Evolutionary conservation across 2,329 filamentous ascomycete genomes (phyloP), one percentile per base, ranked within the genome.

Genomic region (Verticillium zaregamsianum): DNA sequence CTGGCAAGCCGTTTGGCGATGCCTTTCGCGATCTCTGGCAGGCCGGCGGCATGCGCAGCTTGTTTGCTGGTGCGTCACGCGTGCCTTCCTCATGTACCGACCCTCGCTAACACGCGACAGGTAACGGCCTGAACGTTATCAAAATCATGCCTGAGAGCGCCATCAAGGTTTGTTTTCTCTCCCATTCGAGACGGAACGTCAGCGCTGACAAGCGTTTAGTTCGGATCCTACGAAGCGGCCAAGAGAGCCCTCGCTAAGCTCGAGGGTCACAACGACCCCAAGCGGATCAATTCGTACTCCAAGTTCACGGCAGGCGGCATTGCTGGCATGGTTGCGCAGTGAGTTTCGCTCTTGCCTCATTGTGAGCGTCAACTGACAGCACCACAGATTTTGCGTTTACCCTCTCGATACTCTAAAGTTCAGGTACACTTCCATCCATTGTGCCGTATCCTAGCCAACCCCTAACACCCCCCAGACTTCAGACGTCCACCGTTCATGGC

Each of bases 131-230:
- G 68, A 99, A 99, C 69, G 93, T 99, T 3, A 76, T 97, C 71
- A 99, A 99, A 76, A 95, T 99, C 64, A 97, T 98, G 92, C 95
- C 95, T 0, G 95, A 99, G 78, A 97, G 94, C 32, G 94, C 95
- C 31, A 97, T 99, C 73, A 96, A 97, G 69, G 79, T 81, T 71
- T 40, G 68, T 68, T 58, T n/a, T 45, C 17, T n/a, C 45, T 9
- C n/a, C n/a, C 5, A 7, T 59, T 28, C 37, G 57, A 15, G 15
- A 9, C 32, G 23, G 56, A 58, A 23, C 32, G 54, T 7, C 25
- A 15, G 25, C 32, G 28, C 54, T 55, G 14, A 32, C 15, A n/a
- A n/a, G 54, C 9, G 45, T n/a, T n/a, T 59, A 82, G 76, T 99
- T 99, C 74, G 95, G 95, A 63, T 94, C 93, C 23, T 99, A 97